Evolutionary conservation across 345 rosid genomes (phyloP).

Genomic region (Excoecaria cochinchinensis): DNA sequence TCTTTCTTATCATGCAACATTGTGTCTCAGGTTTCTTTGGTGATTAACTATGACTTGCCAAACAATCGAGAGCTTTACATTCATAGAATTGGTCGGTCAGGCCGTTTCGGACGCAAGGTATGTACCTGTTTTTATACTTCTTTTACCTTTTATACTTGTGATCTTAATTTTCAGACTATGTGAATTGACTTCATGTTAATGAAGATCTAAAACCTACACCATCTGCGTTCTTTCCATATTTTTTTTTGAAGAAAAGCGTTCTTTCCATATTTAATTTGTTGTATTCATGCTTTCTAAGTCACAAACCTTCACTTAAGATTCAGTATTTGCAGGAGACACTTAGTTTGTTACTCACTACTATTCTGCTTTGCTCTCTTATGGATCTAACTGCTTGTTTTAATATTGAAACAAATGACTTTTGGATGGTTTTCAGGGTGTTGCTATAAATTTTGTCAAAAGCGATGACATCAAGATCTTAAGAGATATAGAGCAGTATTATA

Average conservation of each 20-base stretch:
- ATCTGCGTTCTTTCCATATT: not conserved
- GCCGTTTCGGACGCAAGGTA: constrained; percentile 99
- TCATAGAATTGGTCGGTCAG: constrained; percentile 96
- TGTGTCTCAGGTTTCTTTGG: constrained; percentile 74
- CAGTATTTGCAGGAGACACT: too few relatives aligned
- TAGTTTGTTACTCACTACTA: too few relatives aligned
- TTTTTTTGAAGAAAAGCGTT: too few relatives aligned
- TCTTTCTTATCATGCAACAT: not conserved
- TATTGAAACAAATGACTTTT: not conserved
- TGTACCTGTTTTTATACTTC: not conserved
- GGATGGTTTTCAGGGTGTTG: constrained; percentile 65
- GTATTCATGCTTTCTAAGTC: not conserved
- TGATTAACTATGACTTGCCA: constrained; percentile 94
- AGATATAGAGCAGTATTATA: constrained; percentile 87
- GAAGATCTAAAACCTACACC: not conserved
- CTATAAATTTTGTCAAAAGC: constrained; percentile 79
- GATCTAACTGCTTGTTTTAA: not conserved
- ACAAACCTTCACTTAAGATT: too few relatives aligned
- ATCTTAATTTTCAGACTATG: not conserved
- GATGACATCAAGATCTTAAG: constrained; percentile 88
- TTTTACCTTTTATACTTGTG: not conserved
- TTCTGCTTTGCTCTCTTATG: too few relatives aligned
- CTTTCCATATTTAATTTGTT: not conserved
- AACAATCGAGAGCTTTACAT: constrained; percentile 98
- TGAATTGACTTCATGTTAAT: not conserved